Evolutionary conservation across 2,329 filamentous ascomycete genomes (phyloP).

Genomic region (Magnaporthales sp.): DNA sequence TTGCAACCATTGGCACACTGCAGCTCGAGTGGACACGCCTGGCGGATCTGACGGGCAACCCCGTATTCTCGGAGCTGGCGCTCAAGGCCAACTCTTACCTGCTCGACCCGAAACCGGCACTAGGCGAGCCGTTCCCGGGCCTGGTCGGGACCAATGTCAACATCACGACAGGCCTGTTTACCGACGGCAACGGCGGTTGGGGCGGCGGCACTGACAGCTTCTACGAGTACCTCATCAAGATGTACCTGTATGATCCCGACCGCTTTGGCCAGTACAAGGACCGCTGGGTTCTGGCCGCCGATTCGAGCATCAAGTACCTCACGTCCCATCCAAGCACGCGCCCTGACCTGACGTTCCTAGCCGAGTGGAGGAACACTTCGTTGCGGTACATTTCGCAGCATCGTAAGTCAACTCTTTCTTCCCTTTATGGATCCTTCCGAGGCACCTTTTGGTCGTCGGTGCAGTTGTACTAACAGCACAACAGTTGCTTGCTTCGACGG

Average conservation of each 20-base stretch:
- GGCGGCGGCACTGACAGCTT: constrained; percentile 69
- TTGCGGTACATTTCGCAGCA: constrained; percentile 39
- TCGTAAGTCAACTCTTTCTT: constrained; percentile 25
- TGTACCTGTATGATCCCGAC: constrained; percentile 69
- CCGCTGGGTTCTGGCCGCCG: constrained; percentile 65
- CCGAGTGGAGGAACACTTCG: constrained; percentile 40
- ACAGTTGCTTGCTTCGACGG: constrained; percentile 73
- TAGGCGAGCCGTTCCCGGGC: constrained; percentile 66
- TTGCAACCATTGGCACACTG: constrained; percentile 70
- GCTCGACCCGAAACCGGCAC: constrained; percentile 49
- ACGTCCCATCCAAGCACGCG: constrained; percentile 57
- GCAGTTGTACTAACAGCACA: not conserved
- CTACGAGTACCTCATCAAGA: constrained; percentile 89
- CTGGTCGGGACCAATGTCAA: constrained; percentile 62
- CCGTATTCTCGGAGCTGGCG: constrained; percentile 55
- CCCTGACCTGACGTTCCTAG: constrained; percentile 65
- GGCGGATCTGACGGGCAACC: constrained; percentile 63
- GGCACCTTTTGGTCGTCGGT: not conserved
- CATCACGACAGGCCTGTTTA: constrained; percentile 56
- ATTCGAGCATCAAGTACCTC: constrained; percentile 66
- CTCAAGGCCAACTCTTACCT: constrained; percentile 64
- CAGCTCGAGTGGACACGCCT: constrained; percentile 79
- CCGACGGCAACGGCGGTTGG: constrained; percentile 65
- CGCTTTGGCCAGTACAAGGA: constrained; percentile 60
- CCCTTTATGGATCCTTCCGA: not conserved